phyloP scores from a whole-genome alignment of 495 filamentous ascomycete genomes.

The Neurospora sp. region DNA sequence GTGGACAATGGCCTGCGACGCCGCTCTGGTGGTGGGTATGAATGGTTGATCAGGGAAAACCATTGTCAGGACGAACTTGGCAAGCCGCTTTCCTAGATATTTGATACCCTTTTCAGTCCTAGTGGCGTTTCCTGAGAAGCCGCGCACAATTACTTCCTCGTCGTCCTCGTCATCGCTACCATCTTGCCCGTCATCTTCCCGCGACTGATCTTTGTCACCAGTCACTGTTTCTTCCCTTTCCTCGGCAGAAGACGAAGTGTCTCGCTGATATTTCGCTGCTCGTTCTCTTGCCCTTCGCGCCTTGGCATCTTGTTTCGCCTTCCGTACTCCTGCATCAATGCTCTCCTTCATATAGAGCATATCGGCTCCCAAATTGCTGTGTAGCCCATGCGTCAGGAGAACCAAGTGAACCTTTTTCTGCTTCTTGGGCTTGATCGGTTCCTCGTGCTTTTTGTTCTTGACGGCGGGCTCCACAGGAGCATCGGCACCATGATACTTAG shows the following conservation, averaged over 20 bases:
- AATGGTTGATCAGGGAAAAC: slow-evolving; percentile 89
- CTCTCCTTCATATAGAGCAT: slow-evolving; percentile 97
- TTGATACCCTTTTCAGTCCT: slow-evolving; percentile 93
- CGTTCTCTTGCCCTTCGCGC: slow-evolving; percentile 42
- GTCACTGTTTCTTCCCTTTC: slow-evolving; percentile 17
- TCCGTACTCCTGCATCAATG: slow-evolving; percentile 72
- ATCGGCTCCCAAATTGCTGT: slow-evolving; percentile 93
- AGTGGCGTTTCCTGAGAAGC: slow-evolving; percentile 80
- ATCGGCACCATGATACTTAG: slow-evolving; percentile 18
- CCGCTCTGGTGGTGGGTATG: slow-evolving; percentile 54
- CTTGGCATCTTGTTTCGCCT: slow-evolving; percentile 52
- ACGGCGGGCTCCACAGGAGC: slow-evolving; percentile 8
- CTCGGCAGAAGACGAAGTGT: slow-evolving; percentile 38
- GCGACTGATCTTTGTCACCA: not conserved
- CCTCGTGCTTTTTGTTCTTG: slow-evolving; percentile 2
- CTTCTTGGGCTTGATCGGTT: slow-evolving; percentile 20
- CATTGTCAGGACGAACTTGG: slow-evolving; percentile 80
- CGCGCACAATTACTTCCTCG: slow-evolving; percentile 87
- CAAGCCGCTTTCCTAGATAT: slow-evolving; percentile 88
- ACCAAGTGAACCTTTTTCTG: slow-evolving; percentile 81
- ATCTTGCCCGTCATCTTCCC: slow-evolving; percentile 17
- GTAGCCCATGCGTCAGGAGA: slow-evolving; percentile 84
- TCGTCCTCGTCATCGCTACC: slow-evolving; percentile 54
- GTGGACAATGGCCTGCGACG: slow-evolving; percentile 28
- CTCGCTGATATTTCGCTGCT: slow-evolving; percentile 14